Base-by-base conservation (phyloP, 2,329 filamentous ascomycete species). In the Tolypocladium endophyticum region DNA sequence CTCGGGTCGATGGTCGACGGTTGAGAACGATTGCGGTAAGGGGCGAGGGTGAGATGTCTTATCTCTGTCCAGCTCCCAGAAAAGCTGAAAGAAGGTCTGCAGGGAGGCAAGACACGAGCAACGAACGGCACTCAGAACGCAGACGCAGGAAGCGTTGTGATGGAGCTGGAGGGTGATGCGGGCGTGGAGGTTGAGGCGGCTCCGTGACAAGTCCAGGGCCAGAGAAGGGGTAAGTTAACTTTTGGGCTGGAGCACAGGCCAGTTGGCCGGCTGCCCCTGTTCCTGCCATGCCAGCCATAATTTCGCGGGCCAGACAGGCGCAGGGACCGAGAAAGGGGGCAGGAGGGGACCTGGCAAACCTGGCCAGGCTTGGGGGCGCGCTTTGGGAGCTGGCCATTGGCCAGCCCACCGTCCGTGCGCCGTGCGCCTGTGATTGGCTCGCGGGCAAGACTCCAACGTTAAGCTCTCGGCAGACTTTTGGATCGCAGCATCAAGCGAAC, bases 281-380 rank as follows among this genome's bases (percentile, higher is more conserved):
- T 72, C 71, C 70, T 72, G 71, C 71, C 71, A 71, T 72, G 71
- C 72, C 76, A 74, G 50, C 75, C 75, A 77, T 75, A 80, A 79
- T 80, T 80, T 80, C 77, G 72, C 67, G 74, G 64, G 68, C 68
- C 64, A 69, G 71, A 68, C 67, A 71, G 67, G 70, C 69, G 70
- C 72, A 74, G 72, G 74, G 73, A 67, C 69, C 62, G 68, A 72
- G 69, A 74, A 76, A 74, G 72, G 76, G 76, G 76, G 74, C 74
- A 76, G 68, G 70, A 70, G 70, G 70, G 70, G 70, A 65, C 66
- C 58, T 61, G 60, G 38, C 38, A 9, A 4, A 16, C 43, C n/a
- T 47, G 43, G 43, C n/a, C 41, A 45, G n/a, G 41, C 41, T 45
- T n/a, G 43, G 39, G 41, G 62, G 61, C 61, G 61, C 59, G 61